Evolutionary conservation across 768 basidiomycete species (phyloP), one percentile per base, ranked within the genome.

Genomic region (Calocybe gangraenosa): DNA sequence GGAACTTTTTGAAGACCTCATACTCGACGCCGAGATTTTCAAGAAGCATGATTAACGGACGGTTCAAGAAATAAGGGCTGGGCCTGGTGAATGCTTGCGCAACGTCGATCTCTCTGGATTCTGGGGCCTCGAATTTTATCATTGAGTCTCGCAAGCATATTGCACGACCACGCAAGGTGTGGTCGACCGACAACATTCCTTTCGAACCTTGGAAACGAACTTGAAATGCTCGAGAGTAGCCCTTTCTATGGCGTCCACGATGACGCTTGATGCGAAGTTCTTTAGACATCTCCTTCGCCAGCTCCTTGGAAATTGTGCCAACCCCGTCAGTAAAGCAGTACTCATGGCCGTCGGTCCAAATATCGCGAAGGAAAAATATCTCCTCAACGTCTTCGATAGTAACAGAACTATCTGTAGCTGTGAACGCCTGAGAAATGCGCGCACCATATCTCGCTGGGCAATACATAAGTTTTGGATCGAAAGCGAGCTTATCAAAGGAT

Each of bases 381-480:
- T 85, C 79, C n/a, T 70, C 64, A 0, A 72, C 55, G 15, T 62
- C 51, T 17, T 64, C 51, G 11, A 76, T 60, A 23, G 78, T 57
- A 2, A 79, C 76, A 0, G 78, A 69, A 17, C 70, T 64, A 49
- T 87, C 83, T 0, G 86, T 89, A 1, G 84, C 76, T 1, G 85
- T 87, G 59, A 88, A 89, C 0, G 82, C 83, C 57, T 82, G 84
- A 4, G 83, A 82, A 23, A 88, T 70, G 14, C 87, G 69, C 3
- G 87, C 87, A 0, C 76, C 86, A 59, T 82, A 85, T 42, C 84
- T 71, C 17, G 84, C 82, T 3, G 84, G 84, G 48, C 82, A 84
- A 40, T 61, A 65, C n/a, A 72, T 75, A 7, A 86, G 65, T 0
- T 55, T 53, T 10, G 48, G 54, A 52, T 82, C 81, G 23, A 71